Evolutionary conservation across 768 basidiomycete genomes (phyloP).

Genomic region (Mycena venus): DNA sequence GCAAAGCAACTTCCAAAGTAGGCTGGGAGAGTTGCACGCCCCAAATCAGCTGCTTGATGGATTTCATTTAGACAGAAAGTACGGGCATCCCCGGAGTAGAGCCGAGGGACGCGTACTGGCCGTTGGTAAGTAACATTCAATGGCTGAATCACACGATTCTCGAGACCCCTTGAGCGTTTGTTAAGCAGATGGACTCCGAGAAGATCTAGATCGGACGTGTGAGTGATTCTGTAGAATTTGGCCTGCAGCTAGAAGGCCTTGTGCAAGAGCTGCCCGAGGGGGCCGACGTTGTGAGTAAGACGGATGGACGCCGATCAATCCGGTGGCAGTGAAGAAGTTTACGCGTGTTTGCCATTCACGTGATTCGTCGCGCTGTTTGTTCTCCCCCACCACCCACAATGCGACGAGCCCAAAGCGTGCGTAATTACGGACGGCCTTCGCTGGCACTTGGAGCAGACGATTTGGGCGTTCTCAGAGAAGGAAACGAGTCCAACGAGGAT

Average conservation of each 20-base stretch:
- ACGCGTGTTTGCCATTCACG: not conserved
- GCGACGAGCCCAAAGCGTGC: slow-evolving; percentile 76
- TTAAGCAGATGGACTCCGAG: too few relatives aligned
- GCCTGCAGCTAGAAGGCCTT: too few relatives aligned
- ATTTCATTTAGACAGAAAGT: not conserved
- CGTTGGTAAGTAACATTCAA: too few relatives aligned
- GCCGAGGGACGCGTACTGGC: not conserved
- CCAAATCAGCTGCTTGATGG: not conserved
- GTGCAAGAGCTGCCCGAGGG: too few relatives aligned
- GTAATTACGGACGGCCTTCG: slow-evolving; percentile 68
- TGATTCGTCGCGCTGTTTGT: slow-evolving; percentile 19
- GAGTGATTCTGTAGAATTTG: too few relatives aligned
- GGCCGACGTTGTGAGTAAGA: not conserved
- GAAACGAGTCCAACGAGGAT: slow-evolving; percentile 72
- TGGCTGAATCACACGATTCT: not conserved
- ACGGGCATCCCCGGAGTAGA: not conserved
- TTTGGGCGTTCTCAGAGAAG: slow-evolving; percentile 70
- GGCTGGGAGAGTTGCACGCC: not conserved
- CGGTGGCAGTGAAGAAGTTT: not conserved
- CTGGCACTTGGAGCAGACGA: slow-evolving; percentile 67
- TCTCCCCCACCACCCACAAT: slow-evolving; percentile 42
- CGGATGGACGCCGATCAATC: not conserved
- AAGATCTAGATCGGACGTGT: too few relatives aligned
- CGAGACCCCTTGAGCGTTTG: too few relatives aligned
- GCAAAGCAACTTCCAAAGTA: not conserved